Evolutionary conservation across 495 filamentous ascomycete genomes (phyloP).

Genomic region (Aspergillus steynii): DNA sequence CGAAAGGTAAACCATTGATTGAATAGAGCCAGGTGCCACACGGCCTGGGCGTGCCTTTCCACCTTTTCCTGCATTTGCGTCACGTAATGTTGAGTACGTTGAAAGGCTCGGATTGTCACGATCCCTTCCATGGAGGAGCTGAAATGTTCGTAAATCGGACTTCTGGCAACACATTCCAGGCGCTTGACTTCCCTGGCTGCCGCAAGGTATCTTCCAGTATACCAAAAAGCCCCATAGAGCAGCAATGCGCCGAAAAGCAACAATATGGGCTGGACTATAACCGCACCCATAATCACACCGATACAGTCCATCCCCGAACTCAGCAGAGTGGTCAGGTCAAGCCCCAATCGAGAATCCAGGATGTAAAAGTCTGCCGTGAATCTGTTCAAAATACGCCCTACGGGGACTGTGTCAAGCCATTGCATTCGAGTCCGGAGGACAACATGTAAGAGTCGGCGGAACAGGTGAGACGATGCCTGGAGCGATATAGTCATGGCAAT

Average conservation of each 20-base stretch:
- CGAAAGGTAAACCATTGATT: constrained; percentile 68
- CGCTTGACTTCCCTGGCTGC: constrained; percentile 68
- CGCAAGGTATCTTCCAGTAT: constrained; percentile 58
- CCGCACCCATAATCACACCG: constrained; percentile 16
- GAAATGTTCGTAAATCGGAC: constrained; percentile 69
- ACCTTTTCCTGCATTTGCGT: constrained; percentile 58
- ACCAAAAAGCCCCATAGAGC: constrained; percentile 45
- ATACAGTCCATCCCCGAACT: constrained; percentile 37
- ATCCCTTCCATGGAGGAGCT: constrained; percentile 63
- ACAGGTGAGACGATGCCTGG: constrained; percentile 56
- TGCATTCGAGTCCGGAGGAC: constrained; percentile 64
- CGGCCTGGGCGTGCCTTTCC: constrained; percentile 56
- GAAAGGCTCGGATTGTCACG: constrained; percentile 67
- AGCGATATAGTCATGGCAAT: constrained; percentile 56
- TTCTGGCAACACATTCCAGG: constrained; percentile 63
- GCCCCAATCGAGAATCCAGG: constrained; percentile 59
- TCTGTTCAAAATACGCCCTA: constrained; percentile 69
- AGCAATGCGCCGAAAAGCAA: constrained; percentile 17
- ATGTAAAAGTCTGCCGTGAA: constrained; percentile 70
- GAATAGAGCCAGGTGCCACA: constrained; percentile 64
- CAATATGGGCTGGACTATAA: constrained; percentile 23
- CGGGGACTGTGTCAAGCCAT: constrained; percentile 74
- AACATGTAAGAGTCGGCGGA: constrained; percentile 56
- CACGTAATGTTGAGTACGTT: constrained; percentile 56
- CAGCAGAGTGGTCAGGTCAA: constrained; percentile 53